These are phyloP conservation scores for Tilletia indica DNA, from an alignment of 1,284 basidiomycete species.

Conservation along the genomic window DNA sequence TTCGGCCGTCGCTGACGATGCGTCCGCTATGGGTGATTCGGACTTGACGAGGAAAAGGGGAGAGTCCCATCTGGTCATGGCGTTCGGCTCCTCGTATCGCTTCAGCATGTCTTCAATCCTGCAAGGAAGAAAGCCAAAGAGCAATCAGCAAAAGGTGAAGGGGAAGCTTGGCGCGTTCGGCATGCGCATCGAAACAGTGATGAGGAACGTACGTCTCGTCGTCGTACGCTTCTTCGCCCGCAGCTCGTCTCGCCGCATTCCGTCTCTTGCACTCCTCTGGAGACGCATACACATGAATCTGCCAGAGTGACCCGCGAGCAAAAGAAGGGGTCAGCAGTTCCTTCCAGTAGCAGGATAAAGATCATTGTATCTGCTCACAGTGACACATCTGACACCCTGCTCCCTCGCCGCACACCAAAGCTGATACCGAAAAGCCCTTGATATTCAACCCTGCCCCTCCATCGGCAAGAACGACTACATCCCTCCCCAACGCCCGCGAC, in stretches of 20 bases:
- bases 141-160: background rate
- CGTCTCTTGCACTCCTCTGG: slow-evolving; percentile 73
- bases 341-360: background rate
- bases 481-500: slow-evolving; percentile 70
- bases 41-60: slow-evolving; percentile 78
- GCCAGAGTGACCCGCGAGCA: background rate
- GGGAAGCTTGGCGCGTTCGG: background rate
- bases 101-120: slow-evolving; percentile 85
- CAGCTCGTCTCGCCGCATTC: slow-evolving; percentile 65
- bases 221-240: slow-evolving; percentile 62
- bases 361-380: slow-evolving; percentile 63
- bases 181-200: background rate
- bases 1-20: background rate
- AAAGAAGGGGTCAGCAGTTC: background rate
- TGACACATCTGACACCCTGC: slow-evolving; percentile 77
- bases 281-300: slow-evolving; percentile 69
- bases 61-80: slow-evolving; percentile 95
- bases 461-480: slow-evolving; percentile 83
- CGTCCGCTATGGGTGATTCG: slow-evolving; percentile 16
- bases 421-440: slow-evolving; percentile 88
- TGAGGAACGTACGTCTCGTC: slow-evolving; percentile 68
- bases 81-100: slow-evolving; percentile 91
- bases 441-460: slow-evolving; percentile 80
- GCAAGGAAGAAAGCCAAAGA: slow-evolving; percentile 16
- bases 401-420: slow-evolving; percentile 94